Base-by-base conservation (phyloP, 331 rosid species). In the Stylosanthes scabra region DNA sequence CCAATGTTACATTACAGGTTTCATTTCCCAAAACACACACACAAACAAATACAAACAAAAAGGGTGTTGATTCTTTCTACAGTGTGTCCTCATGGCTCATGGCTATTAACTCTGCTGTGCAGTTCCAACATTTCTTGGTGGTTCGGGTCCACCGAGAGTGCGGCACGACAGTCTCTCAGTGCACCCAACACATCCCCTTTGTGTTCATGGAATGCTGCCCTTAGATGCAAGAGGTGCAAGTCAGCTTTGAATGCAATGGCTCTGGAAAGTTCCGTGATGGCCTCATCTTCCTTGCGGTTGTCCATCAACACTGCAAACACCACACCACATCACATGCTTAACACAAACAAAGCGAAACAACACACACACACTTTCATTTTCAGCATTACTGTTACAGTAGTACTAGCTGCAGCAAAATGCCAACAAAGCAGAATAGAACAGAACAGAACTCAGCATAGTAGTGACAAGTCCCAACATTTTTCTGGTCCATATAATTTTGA, bases 71-170 rank as follows among this genome's bases (percentile, higher is more conserved):
- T 9, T 86, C 89, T 87, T 9, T 49, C 4, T 31, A 3, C 3
- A 31, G 1, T 31, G 37, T 31, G 37, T 31, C 37, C 8, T 49
- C 55, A 51, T 12, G 96, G 97, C 76, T 93, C 98, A 3, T 91
- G 98, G 74, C 90, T 87, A 84, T 90, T 86, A 44, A 93, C 97
- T 8, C 97, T 90, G 67, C 86, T 86, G 66, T 87, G 97, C 74
- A 93, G 96, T 78, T 93, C 97, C 84, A 87, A 78, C 97, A 93
- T 93, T 82, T 90, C 98, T 89, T 84, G 98, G 81, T 91, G 93
- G 77, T 87, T 90, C 0, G 98, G 98, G 31, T 93, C 97, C 29
- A 93, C 93, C 0, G 97, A 93, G 61, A 93, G 97, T 3, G 98
- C 98, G 5, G 97, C 97, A 68, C 97, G 91, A 76, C 98, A 93